Base-by-base conservation (phyloP, 2,329 filamentous ascomycete species). In the Juglanconis oblonga region DNA sequence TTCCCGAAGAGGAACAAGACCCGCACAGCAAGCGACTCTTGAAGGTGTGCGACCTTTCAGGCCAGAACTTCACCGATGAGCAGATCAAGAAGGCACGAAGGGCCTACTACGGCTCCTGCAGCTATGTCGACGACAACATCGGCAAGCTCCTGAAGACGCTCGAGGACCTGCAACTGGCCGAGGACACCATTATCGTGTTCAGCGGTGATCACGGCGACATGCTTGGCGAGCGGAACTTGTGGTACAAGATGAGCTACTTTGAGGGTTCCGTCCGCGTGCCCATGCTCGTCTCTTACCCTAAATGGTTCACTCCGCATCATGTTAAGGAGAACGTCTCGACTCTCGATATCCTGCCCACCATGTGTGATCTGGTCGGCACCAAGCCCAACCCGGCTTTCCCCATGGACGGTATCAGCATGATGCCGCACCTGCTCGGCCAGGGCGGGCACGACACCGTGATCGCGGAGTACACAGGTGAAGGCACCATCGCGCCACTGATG, bases 181-280 rank as follows among this genome's bases (percentile, higher is more conserved):
- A 96, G 38, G 86, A 97, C 75, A 97, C 93, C 11, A 92, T 97
- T 67, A 81, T 97, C 68, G 87, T 97, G 66, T 97, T 97, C 77
- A 93, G 89, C 61, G 92, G 93, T 49, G 93, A 97, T 72, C 93
- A 97, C 70, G 93, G 93, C 58, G 93, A 97, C 74, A 97, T 97
- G 93, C 84, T 97, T 7, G 93, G 93, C 61, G 93, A 97, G 79
- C 87, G 92, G 56, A 90, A 90, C 5, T 79, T 97, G 51, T 97
- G 93, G 93, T 93, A 97, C 81, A 97, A 97, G 82, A 97, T 97
- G 93, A 92, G 87, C 71, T 97, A 95, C 83, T 97, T 92, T 69
- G 93, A 97, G 81, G 88, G 88, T 45, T 96, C 92, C 11, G 91
- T 92, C 50, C 89, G 93, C 33, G 93, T 97, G 29, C 93, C 93